Percentiles rank a stretch among this genome's conserved stretches.
Conservation (phyloP, 768 basidiomycete species). For the Leccinum subtestaceum region DNA sequence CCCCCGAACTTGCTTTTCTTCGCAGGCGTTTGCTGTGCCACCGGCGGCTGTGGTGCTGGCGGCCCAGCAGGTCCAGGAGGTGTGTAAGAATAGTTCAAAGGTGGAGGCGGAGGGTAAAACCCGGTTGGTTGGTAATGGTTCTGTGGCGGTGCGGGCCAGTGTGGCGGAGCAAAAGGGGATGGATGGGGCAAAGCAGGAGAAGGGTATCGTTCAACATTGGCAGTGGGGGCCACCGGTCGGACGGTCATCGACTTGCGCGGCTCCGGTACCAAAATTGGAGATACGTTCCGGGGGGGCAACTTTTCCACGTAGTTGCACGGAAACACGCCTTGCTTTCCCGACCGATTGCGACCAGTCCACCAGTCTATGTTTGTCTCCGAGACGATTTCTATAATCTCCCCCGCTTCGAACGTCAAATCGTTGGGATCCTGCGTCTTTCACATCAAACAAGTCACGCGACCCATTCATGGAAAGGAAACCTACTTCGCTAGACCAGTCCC, state of each 20-base stretch:
- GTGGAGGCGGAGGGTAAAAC: constrained; percentile 13
- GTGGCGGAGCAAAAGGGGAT: constrained; percentile 11
- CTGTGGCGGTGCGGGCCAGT: constrained; percentile 13
- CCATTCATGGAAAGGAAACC: not conserved
- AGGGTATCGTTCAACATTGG: constrained; percentile 14
- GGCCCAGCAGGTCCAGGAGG: constrained; percentile 29
- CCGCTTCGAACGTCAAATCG: constrained; percentile 71
- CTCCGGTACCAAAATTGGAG: constrained; percentile 25
- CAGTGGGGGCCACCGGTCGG: constrained; percentile 4
- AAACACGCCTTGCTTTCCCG: constrained; percentile 71
- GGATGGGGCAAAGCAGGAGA: constrained; percentile 23
- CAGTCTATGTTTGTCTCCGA: constrained; percentile 86
- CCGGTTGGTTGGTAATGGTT: constrained; percentile 13
- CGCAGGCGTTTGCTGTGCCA: constrained; percentile 27
- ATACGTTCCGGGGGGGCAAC: constrained; percentile 27
- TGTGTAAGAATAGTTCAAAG: constrained; percentile 16
- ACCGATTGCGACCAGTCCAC: constrained; percentile 73
- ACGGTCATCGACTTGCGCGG: constrained; percentile 17
- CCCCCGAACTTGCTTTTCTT: constrained; percentile 41
- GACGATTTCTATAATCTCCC: constrained; percentile 77
- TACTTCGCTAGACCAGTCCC: constrained; percentile 33
- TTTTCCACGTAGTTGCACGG: constrained; percentile 76
- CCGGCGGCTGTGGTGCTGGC: constrained; percentile 36
- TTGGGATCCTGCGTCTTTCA: constrained; percentile 55
- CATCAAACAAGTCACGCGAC: constrained; percentile 7